Percentiles rank a stretch among this genome's conserved stretches.
These are phyloP conservation scores for Eucalyptus paniculata DNA, from an alignment of 345 rosid species.

Conservation along the genomic window DNA sequence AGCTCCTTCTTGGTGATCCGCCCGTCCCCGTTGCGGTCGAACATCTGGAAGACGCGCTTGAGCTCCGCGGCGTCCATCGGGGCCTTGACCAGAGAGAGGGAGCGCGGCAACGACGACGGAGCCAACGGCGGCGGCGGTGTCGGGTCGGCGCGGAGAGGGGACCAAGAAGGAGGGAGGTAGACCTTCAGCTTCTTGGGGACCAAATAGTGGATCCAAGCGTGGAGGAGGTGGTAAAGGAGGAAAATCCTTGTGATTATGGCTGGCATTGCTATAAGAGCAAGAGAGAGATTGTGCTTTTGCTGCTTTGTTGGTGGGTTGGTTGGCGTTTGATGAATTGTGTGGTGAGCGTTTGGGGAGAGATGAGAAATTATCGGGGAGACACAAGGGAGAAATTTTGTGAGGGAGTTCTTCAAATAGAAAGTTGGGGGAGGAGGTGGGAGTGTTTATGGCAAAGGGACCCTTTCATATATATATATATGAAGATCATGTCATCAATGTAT, in stretches of 20 bases:
- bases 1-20: constrained; percentile 56
- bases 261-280: constrained; percentile 1
- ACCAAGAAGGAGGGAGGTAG: constrained; percentile 29
- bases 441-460: neutral
- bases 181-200: constrained; percentile 41
- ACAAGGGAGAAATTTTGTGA: neutral
- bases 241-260: constrained; percentile 23
- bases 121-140: neutral
- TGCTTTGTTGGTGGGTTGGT: neutral
- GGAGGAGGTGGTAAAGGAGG: constrained; percentile 33
- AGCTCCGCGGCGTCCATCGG: constrained; percentile 48
- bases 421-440: neutral
- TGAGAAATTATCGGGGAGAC: neutral
- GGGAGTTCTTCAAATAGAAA: neutral
- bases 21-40: constrained; percentile 78
- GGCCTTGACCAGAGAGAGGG: neutral
- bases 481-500: neutral
- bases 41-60: constrained; percentile 61
- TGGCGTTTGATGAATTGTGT: neutral
- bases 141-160: neutral
- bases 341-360: neutral
- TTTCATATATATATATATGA: neutral
- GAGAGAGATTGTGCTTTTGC: neutral
- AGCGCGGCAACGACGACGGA: neutral
- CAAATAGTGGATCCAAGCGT: constrained; percentile 24